Conservation (phyloP, 768 basidiomycete species). For the Mycena maculata region DNA sequence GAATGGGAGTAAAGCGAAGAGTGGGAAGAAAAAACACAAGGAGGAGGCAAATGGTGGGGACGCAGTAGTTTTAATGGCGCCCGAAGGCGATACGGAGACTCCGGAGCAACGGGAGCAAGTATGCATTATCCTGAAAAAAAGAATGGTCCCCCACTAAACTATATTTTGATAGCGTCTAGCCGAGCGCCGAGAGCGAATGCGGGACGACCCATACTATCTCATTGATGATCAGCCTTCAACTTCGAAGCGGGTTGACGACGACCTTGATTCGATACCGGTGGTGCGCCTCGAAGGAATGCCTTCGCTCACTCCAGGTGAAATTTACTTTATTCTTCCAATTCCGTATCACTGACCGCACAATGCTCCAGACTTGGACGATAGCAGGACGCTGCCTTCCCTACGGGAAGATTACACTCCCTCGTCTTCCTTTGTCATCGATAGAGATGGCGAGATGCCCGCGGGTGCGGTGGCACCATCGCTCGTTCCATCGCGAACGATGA, state of each 20-base stretch:
- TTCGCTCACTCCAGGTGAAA: constrained; percentile 51
- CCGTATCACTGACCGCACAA: not conserved
- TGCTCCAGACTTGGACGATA: constrained; percentile 43
- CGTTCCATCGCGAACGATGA: constrained; percentile 38
- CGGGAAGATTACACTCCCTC: constrained; percentile 54
- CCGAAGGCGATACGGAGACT: constrained; percentile 57
- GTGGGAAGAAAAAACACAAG: constrained; percentile 50
- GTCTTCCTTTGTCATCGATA: constrained; percentile 73
- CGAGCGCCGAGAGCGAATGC: constrained; percentile 78
- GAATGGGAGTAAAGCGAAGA: constrained; percentile 40
- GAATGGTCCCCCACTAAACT: not conserved
- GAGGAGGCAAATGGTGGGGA: constrained; percentile 37
- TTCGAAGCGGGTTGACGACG: constrained; percentile 55
- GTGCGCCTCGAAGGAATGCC: constrained; percentile 84
- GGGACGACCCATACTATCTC: constrained; percentile 94
- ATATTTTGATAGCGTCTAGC: constrained; percentile 68
- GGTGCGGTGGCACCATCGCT: constrained; percentile 48
- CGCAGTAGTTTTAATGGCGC: constrained; percentile 52
- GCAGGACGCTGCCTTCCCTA: constrained; percentile 56
- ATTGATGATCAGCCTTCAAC: constrained; percentile 64
- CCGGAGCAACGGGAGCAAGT: constrained; percentile 77
- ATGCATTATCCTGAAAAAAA: constrained; percentile 34
- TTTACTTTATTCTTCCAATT: not conserved
- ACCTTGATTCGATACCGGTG: constrained; percentile 93
- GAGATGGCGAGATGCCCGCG: constrained; percentile 88